Base-by-base conservation (phyloP, 352 stramenopile species). In the Globisporangium perplexum region DNA sequence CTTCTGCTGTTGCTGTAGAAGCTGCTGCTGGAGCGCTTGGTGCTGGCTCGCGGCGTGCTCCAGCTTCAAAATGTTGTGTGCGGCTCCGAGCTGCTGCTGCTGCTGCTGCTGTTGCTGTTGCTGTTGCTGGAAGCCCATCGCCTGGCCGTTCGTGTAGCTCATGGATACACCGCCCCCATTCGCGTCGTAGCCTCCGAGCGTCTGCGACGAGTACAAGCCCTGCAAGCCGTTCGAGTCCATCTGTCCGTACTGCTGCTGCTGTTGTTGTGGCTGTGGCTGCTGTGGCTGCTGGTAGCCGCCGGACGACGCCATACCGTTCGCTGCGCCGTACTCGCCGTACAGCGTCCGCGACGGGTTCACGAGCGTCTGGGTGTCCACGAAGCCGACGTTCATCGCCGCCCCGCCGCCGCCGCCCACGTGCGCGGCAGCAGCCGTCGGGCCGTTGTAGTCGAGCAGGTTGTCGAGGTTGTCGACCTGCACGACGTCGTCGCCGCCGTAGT, bases 391-490 rank as follows among this genome's bases (percentile, higher is more conserved):
- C 17, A 69, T 59, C 23, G 51, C 36, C 14, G 61, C 22, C 11
- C 47, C 38, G 8, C 24, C 50, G 57, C n/a, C 7, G 24, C 26
- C 11, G 65, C 26, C 6, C 23, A 15, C 3, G 24, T 33, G 33
- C 14, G 14, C 7, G 3, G 33, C 3, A 12, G 33, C 4, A 3
- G 33, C 23, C n/a, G 47, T 4, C 22, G 57, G 57, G 30, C 71
- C 72, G 31, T 85, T 69, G 55, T 93, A 90, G 50, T 93, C 83
- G 33, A 93, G 59, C 35, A 93, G 55, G 54, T 93, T 91, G 59
- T 93, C 83, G 38, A 93, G 55, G 60, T 93, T 93, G 55, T 93
- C 83, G 33, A 91, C 80, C 46, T 88, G 76, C 28, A 90, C 83
- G 7, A 93, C 83, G 17, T 91, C 81, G 30, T 93, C 80, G 8